phyloP scores from a whole-genome alignment of 192 early-diverging fungal species.

The Podila epicladia region DNA sequence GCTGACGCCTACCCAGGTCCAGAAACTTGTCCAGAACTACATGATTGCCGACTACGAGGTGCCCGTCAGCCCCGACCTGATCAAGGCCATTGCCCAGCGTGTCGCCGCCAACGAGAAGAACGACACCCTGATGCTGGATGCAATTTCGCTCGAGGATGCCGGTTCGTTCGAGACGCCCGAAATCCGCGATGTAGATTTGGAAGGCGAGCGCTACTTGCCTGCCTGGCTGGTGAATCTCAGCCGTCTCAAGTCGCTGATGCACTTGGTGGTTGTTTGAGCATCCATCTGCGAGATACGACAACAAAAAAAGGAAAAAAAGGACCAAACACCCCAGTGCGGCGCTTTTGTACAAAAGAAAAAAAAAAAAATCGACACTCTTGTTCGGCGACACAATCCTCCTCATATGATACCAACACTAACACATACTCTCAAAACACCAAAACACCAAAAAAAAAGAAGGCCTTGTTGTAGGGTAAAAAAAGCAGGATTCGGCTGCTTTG shows the following conservation, averaged over 20 bases:
- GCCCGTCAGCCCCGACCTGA: slow-evolving; percentile 82
- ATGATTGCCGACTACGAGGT: slow-evolving; percentile 97
- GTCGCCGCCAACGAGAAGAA: slow-evolving; percentile 90
- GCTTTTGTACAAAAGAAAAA: too few relatives aligned
- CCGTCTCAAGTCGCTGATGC: slow-evolving; percentile 48
- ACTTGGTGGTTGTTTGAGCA: slow-evolving; percentile 37
- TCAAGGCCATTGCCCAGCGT: slow-evolving; percentile 88
- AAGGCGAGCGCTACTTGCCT: slow-evolving; percentile 59
- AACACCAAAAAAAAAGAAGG: too few relatives aligned
- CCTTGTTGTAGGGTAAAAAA: too few relatives aligned
- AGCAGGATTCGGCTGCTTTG: too few relatives aligned
- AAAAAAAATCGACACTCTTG: too few relatives aligned
- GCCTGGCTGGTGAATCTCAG: slow-evolving; percentile 47
- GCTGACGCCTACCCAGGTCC: slow-evolving; percentile 96
- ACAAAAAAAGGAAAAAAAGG: too few relatives aligned
- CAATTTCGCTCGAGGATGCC: slow-evolving; percentile 69
- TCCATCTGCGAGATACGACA: too few relatives aligned
- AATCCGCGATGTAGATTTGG: slow-evolving; percentile 52
- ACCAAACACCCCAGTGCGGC: too few relatives aligned
- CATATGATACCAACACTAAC: too few relatives aligned
- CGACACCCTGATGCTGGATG: slow-evolving; percentile 92
- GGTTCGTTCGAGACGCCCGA: slow-evolving; percentile 68
- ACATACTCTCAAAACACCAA: too few relatives aligned
- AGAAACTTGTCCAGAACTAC: slow-evolving; percentile 96
- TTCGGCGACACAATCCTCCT: too few relatives aligned